Base-by-base conservation (phyloP, 1,284 basidiomycete genomes). In the Sphaerobolus stellatus region DNA sequence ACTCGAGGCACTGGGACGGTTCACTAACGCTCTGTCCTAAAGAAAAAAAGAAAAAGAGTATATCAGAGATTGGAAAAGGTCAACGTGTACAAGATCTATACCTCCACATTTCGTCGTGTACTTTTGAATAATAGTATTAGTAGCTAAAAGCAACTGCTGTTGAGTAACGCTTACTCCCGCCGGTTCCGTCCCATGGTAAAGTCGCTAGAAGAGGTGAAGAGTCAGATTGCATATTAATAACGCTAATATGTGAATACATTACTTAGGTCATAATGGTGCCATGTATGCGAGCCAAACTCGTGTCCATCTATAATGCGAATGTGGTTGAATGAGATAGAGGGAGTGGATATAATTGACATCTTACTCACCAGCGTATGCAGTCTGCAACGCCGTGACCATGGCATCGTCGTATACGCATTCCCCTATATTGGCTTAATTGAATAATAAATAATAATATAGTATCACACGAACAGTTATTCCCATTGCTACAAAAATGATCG, bases 271-370 rank as follows among this genome's bases (percentile, higher is more conserved):
- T 33, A 43, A 33, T 60, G 59, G 20, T 60, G 62, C 75, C 75
- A 77, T 1, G 75, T 76, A 58, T 78, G 76, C 20, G 73, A 75
- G 4, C 66, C 72, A 47, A 77, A 61, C 61, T 75, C 72, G 54
- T 75, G 74, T 14, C 74, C 51, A 24, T 29, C 51, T 53, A 2
- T 20, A 44, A 28, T 7, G 16, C 18, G 18, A 7, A 30, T 16
- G 8, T 34, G 48, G 22, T 28, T n/a, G 28, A 27, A 3, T 31
- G 8, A 3, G 25, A 24, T 24, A 27, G 14, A 29, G 28, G 27
- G 29, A 4, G 5, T 8, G 11, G 20, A 13, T n/a, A n/a, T 9
- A 52, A 14, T n/a, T n/a, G n/a, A n/a, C n/a, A n/a, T n/a, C n/a
- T n/a, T n/a, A n/a, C 29, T 18, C 73, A 25, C 70, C 60, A 13